A percentile compares a stretch with the other conserved stretches of the same genome.
Conservation (phyloP, 768 basidiomycete genomes). For the Thelephora ganbajun region DNA sequence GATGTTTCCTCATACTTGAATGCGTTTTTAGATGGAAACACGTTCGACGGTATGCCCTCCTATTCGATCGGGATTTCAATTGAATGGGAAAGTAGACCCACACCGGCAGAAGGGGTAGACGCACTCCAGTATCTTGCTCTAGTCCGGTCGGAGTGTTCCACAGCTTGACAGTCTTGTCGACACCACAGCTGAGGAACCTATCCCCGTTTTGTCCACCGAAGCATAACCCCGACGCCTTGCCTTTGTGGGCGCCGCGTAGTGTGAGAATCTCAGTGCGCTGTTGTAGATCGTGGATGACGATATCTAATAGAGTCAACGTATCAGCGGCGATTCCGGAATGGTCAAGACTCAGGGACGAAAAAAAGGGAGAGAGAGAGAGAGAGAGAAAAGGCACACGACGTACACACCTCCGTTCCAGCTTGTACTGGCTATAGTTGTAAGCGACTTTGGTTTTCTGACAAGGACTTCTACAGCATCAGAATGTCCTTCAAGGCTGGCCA, state of each 20-base stretch:
- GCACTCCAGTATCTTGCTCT: conserved; percentile 21
- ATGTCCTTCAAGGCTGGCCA: conserved; percentile 84
- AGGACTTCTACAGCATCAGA: conserved; percentile 87
- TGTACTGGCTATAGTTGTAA: conserved; percentile 76
- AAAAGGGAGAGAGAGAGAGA: background rate
- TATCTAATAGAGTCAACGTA: conserved; percentile 30
- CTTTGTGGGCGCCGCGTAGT: conserved; percentile 64
- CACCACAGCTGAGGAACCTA: conserved; percentile 63
- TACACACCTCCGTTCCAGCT: conserved; percentile 90
- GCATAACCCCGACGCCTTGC: conserved; percentile 72
- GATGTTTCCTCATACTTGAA: conserved; percentile 56
- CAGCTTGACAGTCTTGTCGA: conserved; percentile 71
- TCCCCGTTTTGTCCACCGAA: conserved; percentile 41
- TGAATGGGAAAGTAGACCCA: background rate
- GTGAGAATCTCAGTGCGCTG: conserved; percentile 37
- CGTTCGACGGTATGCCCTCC: conserved; percentile 47
- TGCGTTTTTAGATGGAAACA: conserved; percentile 75
- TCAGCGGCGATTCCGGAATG: background rate
- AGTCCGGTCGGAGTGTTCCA: conserved; percentile 35
- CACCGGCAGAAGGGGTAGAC: background rate
- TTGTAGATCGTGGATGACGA: conserved; percentile 76
- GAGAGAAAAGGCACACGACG: background rate
- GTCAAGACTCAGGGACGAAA: background rate
- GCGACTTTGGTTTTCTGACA: conserved; percentile 53
- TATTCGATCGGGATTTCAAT: conserved; percentile 4